Evolutionary conservation across 208 protist genomes (phyloP).

Genomic region (Wallacemonas rigidus): DNA sequence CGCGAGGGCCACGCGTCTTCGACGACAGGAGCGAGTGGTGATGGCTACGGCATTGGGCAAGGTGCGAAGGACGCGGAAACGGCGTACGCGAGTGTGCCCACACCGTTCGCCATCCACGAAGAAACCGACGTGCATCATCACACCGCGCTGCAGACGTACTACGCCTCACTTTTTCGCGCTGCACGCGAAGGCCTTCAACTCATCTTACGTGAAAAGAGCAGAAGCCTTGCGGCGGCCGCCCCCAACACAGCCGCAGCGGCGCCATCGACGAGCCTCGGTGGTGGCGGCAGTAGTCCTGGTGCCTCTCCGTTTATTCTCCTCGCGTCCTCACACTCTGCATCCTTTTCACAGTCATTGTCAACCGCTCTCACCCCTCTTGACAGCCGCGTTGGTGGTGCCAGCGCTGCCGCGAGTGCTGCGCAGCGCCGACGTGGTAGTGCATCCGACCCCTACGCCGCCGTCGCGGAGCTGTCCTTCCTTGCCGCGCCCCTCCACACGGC

Average conservation of each 20-base stretch:
- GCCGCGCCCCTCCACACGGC: constrained; percentile 64
- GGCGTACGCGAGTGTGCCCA: constrained; percentile 32
- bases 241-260: not conserved
- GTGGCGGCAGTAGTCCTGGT: not conserved
- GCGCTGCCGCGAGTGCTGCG: not conserved
- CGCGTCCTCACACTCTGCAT: constrained; percentile 15
- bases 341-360: constrained; percentile 3
- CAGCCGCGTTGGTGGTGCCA: too few species aligned
- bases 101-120: constrained; percentile 5
- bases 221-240: not conserved
- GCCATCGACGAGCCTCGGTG: not conserved
- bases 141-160: constrained; percentile 29
- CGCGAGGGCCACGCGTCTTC: not conserved
- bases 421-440: not conserved
- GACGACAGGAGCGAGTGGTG: not conserved
- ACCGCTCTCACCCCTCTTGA: not conserved
- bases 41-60: not conserved
- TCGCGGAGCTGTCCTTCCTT: constrained; percentile 44
- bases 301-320: constrained; percentile 7
- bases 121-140: constrained; percentile 15
- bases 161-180: constrained; percentile 34
- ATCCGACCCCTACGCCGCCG: not conserved
- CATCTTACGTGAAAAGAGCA: not conserved
- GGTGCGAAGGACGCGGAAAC: constrained; percentile 18
- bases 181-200: constrained; percentile 29